Evolutionary conservation across 108 stramenopile genomes (phyloP), one percentile per base, ranked within the genome.

Genomic region (Stephanodiscus minutulus): DNA sequence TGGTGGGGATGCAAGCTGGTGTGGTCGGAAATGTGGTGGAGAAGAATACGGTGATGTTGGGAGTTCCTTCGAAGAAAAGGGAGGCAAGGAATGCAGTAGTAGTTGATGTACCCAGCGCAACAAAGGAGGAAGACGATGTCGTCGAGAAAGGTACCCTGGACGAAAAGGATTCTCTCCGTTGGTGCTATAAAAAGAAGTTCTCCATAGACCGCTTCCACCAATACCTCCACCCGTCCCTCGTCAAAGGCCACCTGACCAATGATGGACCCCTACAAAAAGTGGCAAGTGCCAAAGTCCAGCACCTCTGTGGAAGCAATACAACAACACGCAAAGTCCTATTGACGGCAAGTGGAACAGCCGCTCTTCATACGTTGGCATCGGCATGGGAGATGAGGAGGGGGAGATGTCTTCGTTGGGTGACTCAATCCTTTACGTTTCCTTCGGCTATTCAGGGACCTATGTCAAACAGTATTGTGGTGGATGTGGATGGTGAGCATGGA

Each of bases 211-310:
- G 61, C n/a, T 62, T 37, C 22, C 5, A 33, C 3, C 29, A 62
- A 10, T 62, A 62, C 36, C 61, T 62, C 3, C 29, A 10, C 10
- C 36, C 13, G 3, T 7, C 5, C 9, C 36, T 62, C 3, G 61
- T 4, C 4, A 35, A 39, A 37, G 61, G 61, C 2, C 61, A 62
- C 22, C 5, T 62, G 24, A 62, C 61, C 15, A 62, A 62, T 10
- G 61, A 62, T 62, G 61, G 61, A 62, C 61, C 61, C 5, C 61
- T 62, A 4, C 61, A 62, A 9, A 3, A 2, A 7, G 61, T 62
- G 36, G 2, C 10, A 1, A 2, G 10, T 10, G 2, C 61, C 36
- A 62, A 62, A 62, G 35, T 62, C 3, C 3, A 37, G 36, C 2
- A 4, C 7, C 10, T 62, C 1, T 2, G 2, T 62, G 5, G 61